These are phyloP conservation scores for Coffea eugenioides DNA, from an alignment of 257 asterid genomes.

Conservation along the genomic window DNA sequence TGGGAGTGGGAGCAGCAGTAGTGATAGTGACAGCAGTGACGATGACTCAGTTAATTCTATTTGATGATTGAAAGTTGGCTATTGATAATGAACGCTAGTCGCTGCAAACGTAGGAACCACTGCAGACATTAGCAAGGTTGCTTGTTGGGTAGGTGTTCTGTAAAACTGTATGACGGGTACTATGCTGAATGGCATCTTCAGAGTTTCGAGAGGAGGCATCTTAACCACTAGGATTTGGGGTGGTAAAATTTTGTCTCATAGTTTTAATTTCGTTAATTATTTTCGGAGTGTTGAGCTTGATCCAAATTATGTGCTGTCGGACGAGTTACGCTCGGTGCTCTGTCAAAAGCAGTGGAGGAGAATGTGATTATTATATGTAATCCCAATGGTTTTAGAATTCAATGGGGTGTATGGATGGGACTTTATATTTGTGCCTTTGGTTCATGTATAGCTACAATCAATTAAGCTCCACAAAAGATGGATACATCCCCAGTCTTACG, in stretches of 20 bases:
- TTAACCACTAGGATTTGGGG: background rate
- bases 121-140: background rate
- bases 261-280: background rate
- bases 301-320: background rate
- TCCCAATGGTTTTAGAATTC: background rate
- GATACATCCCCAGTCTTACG: background rate
- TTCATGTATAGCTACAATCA: too few relatives aligned
- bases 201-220: background rate
- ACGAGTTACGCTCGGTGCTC: background rate
- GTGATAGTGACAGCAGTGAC: slow-evolving; percentile 76
- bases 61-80: slow-evolving; percentile 26
- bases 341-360: background rate
- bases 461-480: background rate
- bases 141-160: background rate
- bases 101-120: background rate
- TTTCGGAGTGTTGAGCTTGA: too few relatives aligned
- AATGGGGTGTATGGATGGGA: background rate
- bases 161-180: background rate
- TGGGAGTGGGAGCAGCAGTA: slow-evolving; percentile 54
- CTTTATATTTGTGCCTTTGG: too few relatives aligned
- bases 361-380: background rate
- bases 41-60: slow-evolving; percentile 62
- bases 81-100: background rate
- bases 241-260: background rate
- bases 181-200: background rate